Conservation (phyloP, 2,329 filamentous ascomycete species). For the Gliomastix tumulicola region DNA sequence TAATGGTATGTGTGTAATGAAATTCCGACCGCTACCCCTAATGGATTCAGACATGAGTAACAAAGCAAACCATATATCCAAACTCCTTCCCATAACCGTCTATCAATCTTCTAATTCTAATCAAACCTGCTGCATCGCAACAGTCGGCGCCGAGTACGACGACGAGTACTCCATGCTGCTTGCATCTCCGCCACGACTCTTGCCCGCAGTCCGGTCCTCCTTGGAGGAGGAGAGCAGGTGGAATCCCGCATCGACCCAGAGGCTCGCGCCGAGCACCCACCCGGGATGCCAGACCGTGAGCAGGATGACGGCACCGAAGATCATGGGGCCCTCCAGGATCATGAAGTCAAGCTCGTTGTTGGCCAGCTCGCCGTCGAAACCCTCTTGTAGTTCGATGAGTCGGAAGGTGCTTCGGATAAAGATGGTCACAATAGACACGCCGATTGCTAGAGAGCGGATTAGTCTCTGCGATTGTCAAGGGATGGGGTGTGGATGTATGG, state of each 20-base stretch:
- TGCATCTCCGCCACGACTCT: too few species aligned
- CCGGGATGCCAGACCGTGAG: conserved; percentile 25
- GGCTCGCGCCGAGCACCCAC: background rate
- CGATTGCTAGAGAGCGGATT: conserved; percentile 39
- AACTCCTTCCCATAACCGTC: too few species aligned
- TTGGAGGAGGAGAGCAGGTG: background rate
- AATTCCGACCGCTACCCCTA: too few species aligned
- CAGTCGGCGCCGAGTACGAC: too few species aligned
- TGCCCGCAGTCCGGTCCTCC: too few species aligned
- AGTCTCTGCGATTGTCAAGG: background rate
- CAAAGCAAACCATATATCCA: too few species aligned
- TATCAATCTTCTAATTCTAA: too few species aligned
- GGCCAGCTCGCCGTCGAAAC: conserved; percentile 52
- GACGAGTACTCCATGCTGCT: too few species aligned
- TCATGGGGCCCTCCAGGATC: conserved; percentile 44
- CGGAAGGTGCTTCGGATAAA: conserved; percentile 56
- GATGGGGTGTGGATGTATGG: background rate
- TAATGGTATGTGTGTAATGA: too few species aligned
- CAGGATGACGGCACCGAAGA: conserved; percentile 29
- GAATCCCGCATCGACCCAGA: background rate
- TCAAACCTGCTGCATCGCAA: too few species aligned
- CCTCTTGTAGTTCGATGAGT: conserved; percentile 53
- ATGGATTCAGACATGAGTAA: too few species aligned
- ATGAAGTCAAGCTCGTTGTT: conserved; percentile 43
- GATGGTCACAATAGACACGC: conserved; percentile 49